Base-by-base conservation (phyloP, 2,329 filamentous ascomycete species). In the Alternaria novae-zelandiae region DNA sequence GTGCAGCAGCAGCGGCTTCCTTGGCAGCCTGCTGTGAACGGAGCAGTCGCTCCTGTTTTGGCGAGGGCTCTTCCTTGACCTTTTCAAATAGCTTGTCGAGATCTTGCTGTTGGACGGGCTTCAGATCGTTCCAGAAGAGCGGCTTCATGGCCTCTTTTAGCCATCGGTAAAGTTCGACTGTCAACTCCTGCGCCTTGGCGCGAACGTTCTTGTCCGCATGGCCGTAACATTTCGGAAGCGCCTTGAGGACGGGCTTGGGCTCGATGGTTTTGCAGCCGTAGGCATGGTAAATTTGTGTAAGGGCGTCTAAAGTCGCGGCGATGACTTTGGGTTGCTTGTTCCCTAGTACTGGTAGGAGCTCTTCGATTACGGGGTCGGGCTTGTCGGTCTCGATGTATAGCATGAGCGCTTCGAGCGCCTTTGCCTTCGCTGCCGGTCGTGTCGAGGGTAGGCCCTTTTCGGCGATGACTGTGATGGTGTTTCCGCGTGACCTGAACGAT, bases 161-260 rank as follows among this genome's bases (percentile, higher is more conserved):
- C 96, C 96, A 99, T 80, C 96, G 87, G 81, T 99, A 99, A 61
- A 99, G 88, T 78, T 99, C 96, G 51, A 97, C 93, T 0, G 95
- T 91, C 61, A 99, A 84, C 71, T 91, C 94, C 50, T 96, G 96
- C 26, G 94, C 94, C 79, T 97, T 96, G 4, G 94, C 94, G 80
- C 96, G 91, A 15, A 99, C 93, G 78, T 98, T 98, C 82, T 99
- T 99, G 85, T 99, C 96, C 30, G 96, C 95, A 78, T 98, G 96
- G 20, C 93, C 93, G 77, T 97, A 99, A 2, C 90, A 91, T 77
- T 97, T 97, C 4, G 96, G 94, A 3, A 99, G 84, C 11, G 88
- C 83, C 78, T 98, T 98, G 63, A 98, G 86, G 20, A 96, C 89
- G 2, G 93, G 91, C 78, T 99, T 97, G 4, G 96, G 93, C 75